Evolutionary conservation across 805 yeast genomes (phyloP).

Genomic region (Brettanomyces anomalus): DNA sequence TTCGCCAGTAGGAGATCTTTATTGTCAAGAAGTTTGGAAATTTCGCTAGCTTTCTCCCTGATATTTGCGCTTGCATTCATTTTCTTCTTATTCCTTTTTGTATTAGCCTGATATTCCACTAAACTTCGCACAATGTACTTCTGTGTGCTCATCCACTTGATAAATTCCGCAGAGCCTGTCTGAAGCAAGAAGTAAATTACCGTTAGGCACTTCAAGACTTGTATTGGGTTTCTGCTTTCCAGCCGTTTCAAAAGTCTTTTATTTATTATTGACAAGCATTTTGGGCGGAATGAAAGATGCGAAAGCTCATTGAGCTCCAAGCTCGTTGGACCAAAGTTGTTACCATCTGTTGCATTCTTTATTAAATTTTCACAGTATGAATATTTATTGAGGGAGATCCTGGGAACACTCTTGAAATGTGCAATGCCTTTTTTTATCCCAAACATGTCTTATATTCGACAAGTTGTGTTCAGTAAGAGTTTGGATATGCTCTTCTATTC

Average conservation of each 20-base stretch:
- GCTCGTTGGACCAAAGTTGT: conserved; percentile 42
- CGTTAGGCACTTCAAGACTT: conserved; percentile 41
- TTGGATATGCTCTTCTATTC: neutral
- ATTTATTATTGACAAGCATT: conserved; percentile 31
- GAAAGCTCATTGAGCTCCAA: conserved; percentile 45
- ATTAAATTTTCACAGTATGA: conserved; percentile 21
- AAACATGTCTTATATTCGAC: neutral
- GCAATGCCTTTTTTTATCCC: neutral
- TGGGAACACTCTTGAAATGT: neutral
- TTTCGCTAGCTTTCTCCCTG: conserved; percentile 28
- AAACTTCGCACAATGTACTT: conserved; percentile 21
- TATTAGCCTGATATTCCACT: conserved; percentile 20
- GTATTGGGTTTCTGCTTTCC: conserved; percentile 27
- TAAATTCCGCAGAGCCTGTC: conserved; percentile 44
- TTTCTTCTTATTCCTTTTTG: conserved; percentile 15
- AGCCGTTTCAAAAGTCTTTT: conserved; percentile 34
- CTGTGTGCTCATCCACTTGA: conserved; percentile 37
- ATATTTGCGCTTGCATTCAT: conserved; percentile 25
- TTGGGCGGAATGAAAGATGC: conserved; percentile 32
- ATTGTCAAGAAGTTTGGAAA: conserved; percentile 24
- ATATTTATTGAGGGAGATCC: conserved; percentile 17
- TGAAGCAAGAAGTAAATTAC: conserved; percentile 42
- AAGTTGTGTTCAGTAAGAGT: neutral
- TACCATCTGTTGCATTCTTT: conserved; percentile 41
- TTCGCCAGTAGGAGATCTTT: conserved; percentile 28